Conservation (phyloP, 805 yeast genomes). For the Teunomyces pallodes region DNA sequence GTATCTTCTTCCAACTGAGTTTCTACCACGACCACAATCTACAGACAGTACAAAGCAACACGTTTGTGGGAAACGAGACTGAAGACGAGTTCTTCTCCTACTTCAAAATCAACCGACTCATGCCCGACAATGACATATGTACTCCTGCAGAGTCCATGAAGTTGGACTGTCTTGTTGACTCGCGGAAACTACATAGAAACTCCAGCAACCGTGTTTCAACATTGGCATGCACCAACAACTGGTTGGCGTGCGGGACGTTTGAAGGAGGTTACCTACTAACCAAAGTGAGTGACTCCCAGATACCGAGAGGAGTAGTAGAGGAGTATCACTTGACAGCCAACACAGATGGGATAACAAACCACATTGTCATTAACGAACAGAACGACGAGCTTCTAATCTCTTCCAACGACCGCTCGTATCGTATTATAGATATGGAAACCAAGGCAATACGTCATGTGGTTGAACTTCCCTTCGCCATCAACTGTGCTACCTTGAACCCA, state of each 20-base stretch:
- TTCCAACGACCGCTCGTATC: conserved; percentile 47
- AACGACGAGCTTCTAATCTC: conserved; percentile 40
- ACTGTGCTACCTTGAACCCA: conserved; percentile 46
- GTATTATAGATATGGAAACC: conserved; percentile 37
- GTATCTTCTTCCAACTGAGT: conserved; percentile 41
- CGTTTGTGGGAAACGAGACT: conserved; percentile 10
- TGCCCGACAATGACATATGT: conserved; percentile 22
- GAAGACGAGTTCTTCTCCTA: conserved; percentile 29
- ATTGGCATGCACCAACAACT: conserved; percentile 39
- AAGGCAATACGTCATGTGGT: conserved; percentile 5
- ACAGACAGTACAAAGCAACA: conserved; percentile 21
- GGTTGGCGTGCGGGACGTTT: conserved; percentile 52
- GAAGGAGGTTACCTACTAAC: conserved; percentile 48
- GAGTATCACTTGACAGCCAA: conserved; percentile 42
- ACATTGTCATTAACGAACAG: conserved; percentile 34
- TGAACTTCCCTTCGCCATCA: conserved; percentile 47
- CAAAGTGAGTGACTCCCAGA: conserved; percentile 25
- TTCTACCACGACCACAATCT: conserved; percentile 30
- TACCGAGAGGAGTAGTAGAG: conserved; percentile 16
- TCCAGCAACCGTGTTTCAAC: conserved; percentile 47
- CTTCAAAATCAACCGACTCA: conserved; percentile 35
- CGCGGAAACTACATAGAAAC: conserved; percentile 25
- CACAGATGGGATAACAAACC: conserved; percentile 53
- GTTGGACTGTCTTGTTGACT: conserved; percentile 39
- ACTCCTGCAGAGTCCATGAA: conserved; percentile 21